These are phyloP conservation scores for Phytopythium helicoides DNA, from an alignment of 352 stramenopile genomes.

Conservation along the genomic window DNA sequence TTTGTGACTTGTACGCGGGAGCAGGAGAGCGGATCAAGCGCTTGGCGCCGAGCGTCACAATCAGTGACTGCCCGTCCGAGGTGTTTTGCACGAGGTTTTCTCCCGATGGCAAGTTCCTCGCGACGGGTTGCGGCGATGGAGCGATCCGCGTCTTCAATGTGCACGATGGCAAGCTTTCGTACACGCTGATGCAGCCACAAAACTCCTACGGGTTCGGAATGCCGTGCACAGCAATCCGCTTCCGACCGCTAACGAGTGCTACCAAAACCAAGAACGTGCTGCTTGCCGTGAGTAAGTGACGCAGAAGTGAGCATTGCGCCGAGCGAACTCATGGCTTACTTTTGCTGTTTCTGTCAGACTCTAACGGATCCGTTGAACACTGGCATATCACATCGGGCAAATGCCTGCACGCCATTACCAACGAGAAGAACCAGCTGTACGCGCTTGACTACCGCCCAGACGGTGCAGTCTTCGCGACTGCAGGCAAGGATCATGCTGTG, in stretches of 20 bases:
- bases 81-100: slow-evolving; percentile 90
- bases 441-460: slow-evolving; percentile 87
- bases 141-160: slow-evolving; percentile 86
- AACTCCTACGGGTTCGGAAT: slow-evolving; percentile 72
- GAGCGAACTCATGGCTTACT: background rate
- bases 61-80: slow-evolving; percentile 85
- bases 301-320: background rate
- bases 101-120: slow-evolving; percentile 78
- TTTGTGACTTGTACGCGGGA: background rate
- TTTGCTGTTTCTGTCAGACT: slow-evolving; percentile 38
- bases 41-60: slow-evolving; percentile 74
- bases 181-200: slow-evolving; percentile 79
- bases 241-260: slow-evolving; percentile 69
- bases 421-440: slow-evolving; percentile 88
- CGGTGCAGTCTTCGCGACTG: slow-evolving; percentile 84
- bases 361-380: slow-evolving; percentile 87
- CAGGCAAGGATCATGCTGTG: slow-evolving; percentile 87
- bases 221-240: slow-evolving; percentile 81
- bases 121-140: slow-evolving; percentile 82
- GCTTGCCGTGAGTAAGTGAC: slow-evolving; percentile 76
- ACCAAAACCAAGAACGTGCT: slow-evolving; percentile 93
- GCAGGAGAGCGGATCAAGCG: slow-evolving; percentile 52
- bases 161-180: slow-evolving; percentile 71
- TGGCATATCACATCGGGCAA: slow-evolving; percentile 93
- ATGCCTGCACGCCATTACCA: slow-evolving; percentile 89